Evolutionary conservation across 108 stramenopile species (phyloP).

Genomic region (Pseudonitzschia multistriata): DNA sequence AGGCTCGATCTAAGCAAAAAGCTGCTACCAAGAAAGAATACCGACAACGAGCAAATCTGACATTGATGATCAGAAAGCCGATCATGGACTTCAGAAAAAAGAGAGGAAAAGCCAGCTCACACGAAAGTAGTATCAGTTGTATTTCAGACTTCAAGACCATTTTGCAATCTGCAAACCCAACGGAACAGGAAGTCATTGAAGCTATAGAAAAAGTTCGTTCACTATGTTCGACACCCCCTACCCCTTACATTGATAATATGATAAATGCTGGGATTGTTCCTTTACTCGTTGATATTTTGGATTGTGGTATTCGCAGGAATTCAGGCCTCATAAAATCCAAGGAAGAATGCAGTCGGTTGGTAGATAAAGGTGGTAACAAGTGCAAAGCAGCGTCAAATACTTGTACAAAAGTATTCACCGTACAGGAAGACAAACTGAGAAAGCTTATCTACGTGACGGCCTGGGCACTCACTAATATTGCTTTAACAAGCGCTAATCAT

Average conservation of each 20-base stretch:
- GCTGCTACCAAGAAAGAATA: conserved; percentile 72
- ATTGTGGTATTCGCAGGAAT: conserved; percentile 35
- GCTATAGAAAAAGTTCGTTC: conserved; percentile 70
- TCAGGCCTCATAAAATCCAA: too few relatives aligned
- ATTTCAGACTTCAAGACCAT: conserved; percentile 40
- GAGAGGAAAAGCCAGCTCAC: conserved; percentile 32
- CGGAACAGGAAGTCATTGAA: conserved; percentile 40
- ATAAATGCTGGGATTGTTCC: conserved; percentile 71
- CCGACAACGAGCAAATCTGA: conserved; percentile 69
- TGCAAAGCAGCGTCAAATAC: too few relatives aligned
- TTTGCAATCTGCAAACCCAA: conserved; percentile 27
- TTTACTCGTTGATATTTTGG: conserved; percentile 61
- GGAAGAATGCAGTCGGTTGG: too few relatives aligned
- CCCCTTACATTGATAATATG: conserved; percentile 81
- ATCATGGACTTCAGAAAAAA: conserved; percentile 70
- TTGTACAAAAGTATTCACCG: conserved; percentile 80
- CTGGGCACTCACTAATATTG: conserved; percentile 95
- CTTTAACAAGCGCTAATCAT: conserved; percentile 63
- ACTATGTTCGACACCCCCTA: conserved; percentile 67
- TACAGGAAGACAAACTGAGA: conserved; percentile 71
- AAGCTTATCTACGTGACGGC: conserved; percentile 92
- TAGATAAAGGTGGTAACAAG: too few relatives aligned
- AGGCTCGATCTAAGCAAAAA: conserved; percentile 83
- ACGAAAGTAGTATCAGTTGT: not conserved
- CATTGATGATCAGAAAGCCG: conserved; percentile 63